Evolutionary conservation across 352 stramenopile genomes (phyloP).

Genomic region (Globisporangium alternatum): DNA sequence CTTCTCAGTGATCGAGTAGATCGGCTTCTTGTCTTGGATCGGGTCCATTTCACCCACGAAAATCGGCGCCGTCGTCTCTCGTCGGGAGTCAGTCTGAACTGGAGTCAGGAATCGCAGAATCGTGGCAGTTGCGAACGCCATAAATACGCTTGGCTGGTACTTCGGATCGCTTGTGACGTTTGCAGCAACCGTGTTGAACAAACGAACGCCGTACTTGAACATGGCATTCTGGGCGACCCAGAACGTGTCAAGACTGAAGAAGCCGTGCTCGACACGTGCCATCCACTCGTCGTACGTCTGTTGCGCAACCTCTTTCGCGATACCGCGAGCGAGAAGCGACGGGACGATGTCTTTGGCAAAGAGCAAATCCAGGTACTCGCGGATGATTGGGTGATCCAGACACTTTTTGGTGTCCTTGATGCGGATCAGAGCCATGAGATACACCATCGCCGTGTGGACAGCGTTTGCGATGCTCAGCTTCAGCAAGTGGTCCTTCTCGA

Average conservation of each 20-base stretch:
- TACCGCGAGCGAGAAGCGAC: conserved; percentile 30
- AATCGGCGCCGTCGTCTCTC: conserved; percentile 11
- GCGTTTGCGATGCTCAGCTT: conserved; percentile 92
- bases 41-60: conserved; percentile 54
- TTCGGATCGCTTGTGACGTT: conserved; percentile 20
- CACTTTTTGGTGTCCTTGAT: conserved; percentile 30
- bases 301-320: conserved; percentile 33
- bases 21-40: conserved; percentile 29
- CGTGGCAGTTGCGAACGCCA: conserved; percentile 48
- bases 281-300: conserved; percentile 84
- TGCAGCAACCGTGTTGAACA: conserved; percentile 33
- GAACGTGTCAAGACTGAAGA: conserved; percentile 92
- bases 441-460: conserved; percentile 90
- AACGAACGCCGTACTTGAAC: conserved; percentile 39
- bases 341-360: conserved; percentile 78
- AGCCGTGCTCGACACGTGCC: conserved; percentile 69
- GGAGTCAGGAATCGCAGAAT: conserved; percentile 55
- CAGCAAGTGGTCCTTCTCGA: conserved; percentile 83
- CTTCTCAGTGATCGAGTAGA: conserved; percentile 31
- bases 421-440: conserved; percentile 59
- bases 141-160: conserved; percentile 35
- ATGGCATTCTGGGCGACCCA: conserved; percentile 91
- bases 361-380: conserved; percentile 82
- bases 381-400: conserved; percentile 29
- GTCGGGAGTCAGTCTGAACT: conserved; percentile 24